Evolutionary conservation across 331 rosid species (phyloP).

Genomic region (Malus hybrid): DNA sequence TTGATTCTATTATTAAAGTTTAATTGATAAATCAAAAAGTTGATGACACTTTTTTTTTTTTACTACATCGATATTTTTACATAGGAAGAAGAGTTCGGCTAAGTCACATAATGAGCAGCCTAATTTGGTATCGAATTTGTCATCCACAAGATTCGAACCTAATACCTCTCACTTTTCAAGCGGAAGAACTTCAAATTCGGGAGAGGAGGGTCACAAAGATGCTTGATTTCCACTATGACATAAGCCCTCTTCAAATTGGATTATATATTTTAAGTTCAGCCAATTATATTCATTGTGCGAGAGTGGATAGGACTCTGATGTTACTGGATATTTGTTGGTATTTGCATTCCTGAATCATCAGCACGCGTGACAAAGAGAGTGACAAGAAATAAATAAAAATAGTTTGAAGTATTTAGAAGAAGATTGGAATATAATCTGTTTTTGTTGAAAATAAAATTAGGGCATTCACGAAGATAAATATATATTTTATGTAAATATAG

Average conservation of each 20-base stretch:
- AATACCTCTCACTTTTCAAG: too few relatives aligned
- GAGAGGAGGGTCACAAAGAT: too few relatives aligned
- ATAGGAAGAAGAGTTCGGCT: too few relatives aligned
- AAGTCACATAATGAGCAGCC: too few relatives aligned
- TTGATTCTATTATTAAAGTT: neutral
- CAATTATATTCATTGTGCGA: neutral
- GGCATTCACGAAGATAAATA: neutral
- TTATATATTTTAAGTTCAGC: neutral
- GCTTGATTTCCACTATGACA: too few relatives aligned
- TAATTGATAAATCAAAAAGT: too few relatives aligned
- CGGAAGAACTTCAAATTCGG: too few relatives aligned
- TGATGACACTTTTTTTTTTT: too few relatives aligned
- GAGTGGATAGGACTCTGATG: conserved; percentile 2
- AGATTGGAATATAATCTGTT: neutral
- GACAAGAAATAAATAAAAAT: neutral
- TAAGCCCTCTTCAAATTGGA: too few relatives aligned
- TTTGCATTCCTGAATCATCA: neutral
- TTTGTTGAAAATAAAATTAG: neutral
- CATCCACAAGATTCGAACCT: too few relatives aligned
- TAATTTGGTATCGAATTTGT: too few relatives aligned
- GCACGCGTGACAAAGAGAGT: neutral
- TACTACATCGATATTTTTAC: too few relatives aligned
- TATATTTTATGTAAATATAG: neutral
- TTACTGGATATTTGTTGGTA: conserved; percentile 5
- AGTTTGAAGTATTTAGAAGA: neutral